Conservation (phyloP, 2,329 filamentous ascomycete species). For the Neonectria sp. region DNA sequence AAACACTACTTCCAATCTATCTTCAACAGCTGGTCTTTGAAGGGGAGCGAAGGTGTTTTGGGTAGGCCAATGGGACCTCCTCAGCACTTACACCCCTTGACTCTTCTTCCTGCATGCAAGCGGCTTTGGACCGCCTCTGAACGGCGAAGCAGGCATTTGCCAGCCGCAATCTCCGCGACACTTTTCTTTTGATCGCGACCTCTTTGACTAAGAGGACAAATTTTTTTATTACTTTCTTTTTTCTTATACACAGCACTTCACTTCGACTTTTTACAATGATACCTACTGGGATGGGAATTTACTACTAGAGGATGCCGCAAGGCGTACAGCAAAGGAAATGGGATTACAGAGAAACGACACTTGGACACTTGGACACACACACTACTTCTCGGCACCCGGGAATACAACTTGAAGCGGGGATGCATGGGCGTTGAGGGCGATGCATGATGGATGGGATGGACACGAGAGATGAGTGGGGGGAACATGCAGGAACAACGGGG, state of each 20-base stretch:
- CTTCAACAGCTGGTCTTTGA: constrained; percentile 57
- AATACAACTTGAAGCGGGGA: constrained; percentile 38
- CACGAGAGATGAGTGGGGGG: constrained; percentile 28
- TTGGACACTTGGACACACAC: constrained; percentile 42
- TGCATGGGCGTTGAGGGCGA: constrained; percentile 38
- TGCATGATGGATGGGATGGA: constrained; percentile 36
- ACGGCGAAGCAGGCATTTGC: constrained; percentile 57
- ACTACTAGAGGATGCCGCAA: constrained; percentile 58
- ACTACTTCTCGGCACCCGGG: constrained; percentile 46
- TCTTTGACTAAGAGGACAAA: constrained; percentile 43
- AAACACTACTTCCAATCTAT: constrained; percentile 35
- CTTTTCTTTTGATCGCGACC: constrained; percentile 38
- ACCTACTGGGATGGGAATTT: constrained; percentile 53
- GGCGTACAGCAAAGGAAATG: constrained; percentile 49
- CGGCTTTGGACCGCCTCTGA: constrained; percentile 45
- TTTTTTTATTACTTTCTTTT: constrained; percentile 47
- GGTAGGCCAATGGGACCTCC: constrained; percentile 34
- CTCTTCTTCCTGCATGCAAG: constrained; percentile 41
- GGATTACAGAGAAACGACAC: constrained; percentile 48
- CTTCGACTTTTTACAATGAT: constrained; percentile 49
- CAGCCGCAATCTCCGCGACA: constrained; percentile 40
- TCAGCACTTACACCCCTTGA: constrained; percentile 34
- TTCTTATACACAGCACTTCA: constrained; percentile 42
- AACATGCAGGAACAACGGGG: constrained; percentile 48
- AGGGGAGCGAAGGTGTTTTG: constrained; percentile 45